These are phyloP conservation scores for Dendrocalamus latiflorus DNA, from an alignment of 202 grass and related monocot species.

Conservation along the genomic window DNA sequence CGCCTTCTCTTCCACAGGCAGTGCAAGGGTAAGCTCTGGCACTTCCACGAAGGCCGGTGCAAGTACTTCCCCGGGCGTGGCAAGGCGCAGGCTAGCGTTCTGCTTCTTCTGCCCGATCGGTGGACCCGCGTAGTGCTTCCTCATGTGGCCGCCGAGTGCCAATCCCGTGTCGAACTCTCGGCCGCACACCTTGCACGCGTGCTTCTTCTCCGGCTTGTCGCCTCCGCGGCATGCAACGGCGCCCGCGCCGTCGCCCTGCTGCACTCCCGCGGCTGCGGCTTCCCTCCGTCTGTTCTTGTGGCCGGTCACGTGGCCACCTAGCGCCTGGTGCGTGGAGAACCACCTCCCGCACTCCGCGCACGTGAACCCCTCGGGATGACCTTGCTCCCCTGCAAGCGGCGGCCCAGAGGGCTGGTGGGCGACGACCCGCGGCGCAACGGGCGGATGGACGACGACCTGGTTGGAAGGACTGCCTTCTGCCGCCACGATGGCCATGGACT, in stretches of 20 bases:
- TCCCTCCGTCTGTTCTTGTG: constrained; percentile 32
- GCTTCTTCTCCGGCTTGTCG: neutral
- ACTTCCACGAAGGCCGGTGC: neutral
- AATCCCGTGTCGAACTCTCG: neutral
- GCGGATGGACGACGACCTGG: neutral
- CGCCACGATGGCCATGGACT: neutral
- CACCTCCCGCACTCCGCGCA: neutral
- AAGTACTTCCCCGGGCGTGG: too few species aligned
- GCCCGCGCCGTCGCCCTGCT: neutral
- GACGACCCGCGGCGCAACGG: neutral
- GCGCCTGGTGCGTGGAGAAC: constrained; percentile 27
- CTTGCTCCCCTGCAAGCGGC: neutral
- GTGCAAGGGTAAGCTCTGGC: neutral
- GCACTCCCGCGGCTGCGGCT: neutral
- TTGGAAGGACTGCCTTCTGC: neutral
- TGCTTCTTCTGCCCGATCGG: constrained; percentile 8
- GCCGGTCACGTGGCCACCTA: constrained; percentile 34
- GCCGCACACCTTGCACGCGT: constrained; percentile 16
- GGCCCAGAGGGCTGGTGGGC: neutral
- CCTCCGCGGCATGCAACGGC: neutral
- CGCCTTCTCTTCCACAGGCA: neutral
- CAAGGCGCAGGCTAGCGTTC: neutral
- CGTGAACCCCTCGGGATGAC: neutral
- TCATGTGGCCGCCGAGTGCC: constrained; percentile 39
- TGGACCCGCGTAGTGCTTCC: constrained; percentile 12